Evolutionary conservation across 2,329 filamentous ascomycete genomes (phyloP).

Genomic region (Balansia obtecta): DNA sequence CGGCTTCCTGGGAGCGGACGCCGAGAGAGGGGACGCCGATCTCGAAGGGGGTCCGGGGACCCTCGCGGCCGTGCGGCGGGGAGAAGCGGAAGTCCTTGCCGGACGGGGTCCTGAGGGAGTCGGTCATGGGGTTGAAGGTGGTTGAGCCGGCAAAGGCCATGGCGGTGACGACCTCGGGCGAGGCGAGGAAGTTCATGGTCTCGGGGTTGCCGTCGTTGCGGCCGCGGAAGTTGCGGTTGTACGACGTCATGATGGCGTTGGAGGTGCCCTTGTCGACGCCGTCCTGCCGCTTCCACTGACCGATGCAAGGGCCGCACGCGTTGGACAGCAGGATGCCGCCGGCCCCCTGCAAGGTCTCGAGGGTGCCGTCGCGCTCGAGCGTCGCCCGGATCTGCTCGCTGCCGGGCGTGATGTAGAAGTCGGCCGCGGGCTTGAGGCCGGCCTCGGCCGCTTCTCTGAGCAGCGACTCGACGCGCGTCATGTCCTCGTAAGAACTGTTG

Average conservation of each 20-base stretch:
- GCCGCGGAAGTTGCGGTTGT: slow-evolving; percentile 96
- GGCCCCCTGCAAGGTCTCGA: slow-evolving; percentile 73
- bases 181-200: slow-evolving; percentile 98
- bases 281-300: slow-evolving; percentile 90
- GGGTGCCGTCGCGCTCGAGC: slow-evolving; percentile 75
- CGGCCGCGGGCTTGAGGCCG: slow-evolving; percentile 78
- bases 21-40: slow-evolving; percentile 63
- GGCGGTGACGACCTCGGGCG: slow-evolving; percentile 90
- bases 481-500: slow-evolving; percentile 97
- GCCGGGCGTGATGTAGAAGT: slow-evolving; percentile 93
- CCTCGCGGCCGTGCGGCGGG: slow-evolving; percentile 59
- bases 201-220: slow-evolving; percentile 93
- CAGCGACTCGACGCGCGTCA: slow-evolving; percentile 87
- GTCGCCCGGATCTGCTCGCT: slow-evolving; percentile 96
- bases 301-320: slow-evolving; percentile 87
- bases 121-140: slow-evolving; percentile 92
- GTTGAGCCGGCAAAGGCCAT: slow-evolving; percentile 88
- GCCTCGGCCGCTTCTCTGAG: slow-evolving; percentile 83
- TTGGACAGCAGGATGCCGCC: slow-evolving; percentile 88
- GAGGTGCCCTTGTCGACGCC: slow-evolving; percentile 69
- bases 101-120: slow-evolving; percentile 66
- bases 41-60: slow-evolving; percentile 56
- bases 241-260: slow-evolving; percentile 93
- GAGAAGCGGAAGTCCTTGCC: slow-evolving; percentile 78
- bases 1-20: slow-evolving; percentile 59